Percentiles rank a stretch among this genome's conserved stretches.
Conservation (phyloP, 495 filamentous ascomycete genomes). For the Podospora pseudocomata region DNA sequence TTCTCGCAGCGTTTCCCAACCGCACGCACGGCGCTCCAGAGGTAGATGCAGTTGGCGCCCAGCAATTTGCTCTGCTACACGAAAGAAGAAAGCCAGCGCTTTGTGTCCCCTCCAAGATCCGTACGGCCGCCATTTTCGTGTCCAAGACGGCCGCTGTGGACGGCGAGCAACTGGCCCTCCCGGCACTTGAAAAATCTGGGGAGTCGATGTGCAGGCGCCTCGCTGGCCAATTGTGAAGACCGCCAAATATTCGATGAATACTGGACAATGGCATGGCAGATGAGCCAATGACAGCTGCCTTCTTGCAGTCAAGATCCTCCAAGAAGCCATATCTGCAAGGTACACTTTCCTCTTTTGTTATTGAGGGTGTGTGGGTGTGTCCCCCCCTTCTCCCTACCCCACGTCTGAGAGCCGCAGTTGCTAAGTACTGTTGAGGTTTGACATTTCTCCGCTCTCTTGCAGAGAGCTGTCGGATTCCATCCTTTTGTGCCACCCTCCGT, state of each 20-base stretch:
- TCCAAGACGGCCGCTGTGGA: background rate
- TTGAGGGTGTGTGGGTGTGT: background rate
- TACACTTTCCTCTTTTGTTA: slow-evolving; percentile 11
- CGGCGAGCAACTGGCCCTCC: background rate
- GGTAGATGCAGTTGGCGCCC: slow-evolving; percentile 19
- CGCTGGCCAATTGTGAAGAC: slow-evolving; percentile 9
- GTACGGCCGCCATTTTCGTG: background rate
- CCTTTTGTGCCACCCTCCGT: slow-evolving; percentile 11
- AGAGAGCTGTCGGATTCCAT: background rate
- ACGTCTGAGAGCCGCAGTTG: background rate
- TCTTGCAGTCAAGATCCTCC: background rate
- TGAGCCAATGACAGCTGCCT: background rate
- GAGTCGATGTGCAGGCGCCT: slow-evolving; percentile 11
- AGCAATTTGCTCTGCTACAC: slow-evolving; percentile 6
- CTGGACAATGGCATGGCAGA: background rate
- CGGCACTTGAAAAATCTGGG: slow-evolving; percentile 12
- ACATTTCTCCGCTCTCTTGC: slow-evolving; percentile 4
- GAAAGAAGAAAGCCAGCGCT: background rate
- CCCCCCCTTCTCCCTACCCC: background rate
- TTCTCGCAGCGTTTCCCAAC: slow-evolving; percentile 14
- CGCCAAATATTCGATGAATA: background rate
- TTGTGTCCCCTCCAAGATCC: background rate
- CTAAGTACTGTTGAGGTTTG: background rate
- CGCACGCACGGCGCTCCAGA: slow-evolving; percentile 1
- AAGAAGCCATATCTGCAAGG: slow-evolving; percentile 12